Evolutionary conservation across 345 rosid species (phyloP).

Genomic region (Hevea brasiliensis): DNA sequence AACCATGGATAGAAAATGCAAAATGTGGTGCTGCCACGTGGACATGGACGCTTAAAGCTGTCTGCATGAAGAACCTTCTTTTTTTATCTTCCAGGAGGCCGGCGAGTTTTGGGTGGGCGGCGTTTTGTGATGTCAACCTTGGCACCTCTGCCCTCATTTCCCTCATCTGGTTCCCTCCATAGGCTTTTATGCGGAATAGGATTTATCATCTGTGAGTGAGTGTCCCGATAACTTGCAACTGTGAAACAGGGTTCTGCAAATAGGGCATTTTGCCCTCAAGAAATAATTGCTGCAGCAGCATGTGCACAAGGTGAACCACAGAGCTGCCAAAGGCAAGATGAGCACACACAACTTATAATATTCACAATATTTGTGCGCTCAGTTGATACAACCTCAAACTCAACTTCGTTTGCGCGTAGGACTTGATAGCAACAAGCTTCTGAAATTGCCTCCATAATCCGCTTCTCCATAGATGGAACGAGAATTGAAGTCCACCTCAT

Average conservation of each 20-base stretch:
- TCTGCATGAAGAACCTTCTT: conserved; percentile 93
- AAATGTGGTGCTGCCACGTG: no score
- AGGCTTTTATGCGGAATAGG: conserved; percentile 63
- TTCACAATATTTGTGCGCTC: conserved; percentile 97
- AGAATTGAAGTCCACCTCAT: no score
- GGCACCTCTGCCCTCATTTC: conserved; percentile 54
- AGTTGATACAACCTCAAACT: conserved; percentile 92
- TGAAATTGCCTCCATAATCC: conserved; percentile 69
- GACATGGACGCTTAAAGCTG: conserved; percentile 88
- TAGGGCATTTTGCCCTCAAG: conserved; percentile 81
- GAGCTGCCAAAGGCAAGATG: no score
- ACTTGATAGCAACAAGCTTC: conserved; percentile 97
- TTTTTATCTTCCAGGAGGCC: conserved; percentile 97
- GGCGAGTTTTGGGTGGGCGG: conserved; percentile 89
- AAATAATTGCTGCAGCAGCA: conserved; percentile 92
- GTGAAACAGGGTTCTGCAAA: conserved; percentile 91
- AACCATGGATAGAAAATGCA: no score
- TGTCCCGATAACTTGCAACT: conserved; percentile 66
- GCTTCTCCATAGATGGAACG: conserved; percentile 93
- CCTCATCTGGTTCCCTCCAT: conserved; percentile 69
- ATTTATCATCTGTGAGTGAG: conserved; percentile 70
- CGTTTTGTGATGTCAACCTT: conserved; percentile 58
- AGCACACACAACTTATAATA: conserved; percentile 72
- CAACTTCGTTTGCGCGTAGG: conserved; percentile 91
- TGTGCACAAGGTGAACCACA: conserved; percentile 96